Evolutionary conservation across 2,329 filamentous ascomycete species (phyloP), one percentile per base, ranked within the genome.

Genomic region (Cryphonectria carpinicola): DNA sequence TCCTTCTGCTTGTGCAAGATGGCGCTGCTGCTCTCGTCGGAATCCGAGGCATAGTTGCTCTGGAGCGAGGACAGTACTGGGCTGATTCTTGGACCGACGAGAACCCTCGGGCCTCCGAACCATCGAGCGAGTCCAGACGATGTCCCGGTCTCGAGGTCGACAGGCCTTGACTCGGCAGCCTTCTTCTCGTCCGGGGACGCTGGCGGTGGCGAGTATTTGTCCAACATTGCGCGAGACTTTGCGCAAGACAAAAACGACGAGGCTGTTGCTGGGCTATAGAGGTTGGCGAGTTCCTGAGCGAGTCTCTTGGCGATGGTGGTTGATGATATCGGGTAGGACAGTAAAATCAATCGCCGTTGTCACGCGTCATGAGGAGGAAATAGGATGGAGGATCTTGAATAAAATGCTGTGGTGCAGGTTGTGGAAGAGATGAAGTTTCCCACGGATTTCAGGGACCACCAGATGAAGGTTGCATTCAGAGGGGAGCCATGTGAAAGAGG

Each of bases 1-100:
- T 91, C 93, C 74, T 95, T 88, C 67, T 97, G 94, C 81, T 85
- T 85, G 73, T 81, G 79, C n/a, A 88, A 79, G 62, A 88, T 87
- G 22, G 82, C 83, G 56, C 83, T 79, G 75, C 83, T 84, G 62
- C 81, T 84, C 46, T 86, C 81, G 28, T 84, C 82, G 64, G 79
- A 82, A 60, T 85, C 82, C 10, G 83, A 83, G 8, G 60, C 61
- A 37, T 78, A 78, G 63, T 74, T 72, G 60, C 71, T 66, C 25
- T 70, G 68, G 14, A 73, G 76, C 70, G 80, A 79, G 11, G 79
- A 76, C 19, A 83, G 80, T 14, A 85, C 76, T 8, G 84, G 84
- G 19, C 83, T 83, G 73, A 88, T 88, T 65, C 87, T 84, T 70
- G 83, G 85, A 1, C 87, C 87, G 65, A 88, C 79, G 56, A 75